Base-by-base conservation (phyloP, 306 rosid genomes). In the Senna siamea region DNA sequence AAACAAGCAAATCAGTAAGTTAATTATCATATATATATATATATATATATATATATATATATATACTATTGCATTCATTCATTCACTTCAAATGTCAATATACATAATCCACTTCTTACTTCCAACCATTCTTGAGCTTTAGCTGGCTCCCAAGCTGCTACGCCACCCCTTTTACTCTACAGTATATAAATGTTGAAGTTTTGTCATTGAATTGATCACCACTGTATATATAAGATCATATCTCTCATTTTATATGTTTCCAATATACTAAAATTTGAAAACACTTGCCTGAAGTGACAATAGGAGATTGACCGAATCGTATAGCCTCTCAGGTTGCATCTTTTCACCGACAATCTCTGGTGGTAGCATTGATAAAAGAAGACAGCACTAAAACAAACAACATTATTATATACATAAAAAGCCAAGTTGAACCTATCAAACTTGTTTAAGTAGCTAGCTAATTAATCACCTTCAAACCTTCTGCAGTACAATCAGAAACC, bases 401-500 rank as follows among this genome's bases (percentile, higher is more conserved):
- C 5, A 5, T 37, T 37, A 37, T 37, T 37, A 32, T 2, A 2
- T 32, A 32, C 37, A 5, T 37, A n/a, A n/a, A n/a, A n/a, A n/a
- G n/a, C n/a, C n/a, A n/a, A n/a, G n/a, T n/a, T n/a, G n/a, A n/a
- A n/a, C 30, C 30, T 26, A 26, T 26, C 30, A 26, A 55, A 72
- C 41, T 15, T 38, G 9, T 50, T 34, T 17, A 23, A 20, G 14
- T 41, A 23, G 5, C 6, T 20, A 62, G 41, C 9, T 38, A 69
- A 2, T 43, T 38, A 23, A 3, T 66, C 75, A 91, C 94, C 92
- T 89, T 89, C 30, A 91, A 73, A 70, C 82, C 89, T 60, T 91
- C 97, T 6, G 97, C 92, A 5, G 97, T 89, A 48, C 92, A 84
- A 78, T 91, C 97, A 22, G 97, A 92, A 79, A 86, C 87, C 78